Conservation (phyloP, 495 filamentous ascomycete genomes). For the Neohortaea acidophila region DNA sequence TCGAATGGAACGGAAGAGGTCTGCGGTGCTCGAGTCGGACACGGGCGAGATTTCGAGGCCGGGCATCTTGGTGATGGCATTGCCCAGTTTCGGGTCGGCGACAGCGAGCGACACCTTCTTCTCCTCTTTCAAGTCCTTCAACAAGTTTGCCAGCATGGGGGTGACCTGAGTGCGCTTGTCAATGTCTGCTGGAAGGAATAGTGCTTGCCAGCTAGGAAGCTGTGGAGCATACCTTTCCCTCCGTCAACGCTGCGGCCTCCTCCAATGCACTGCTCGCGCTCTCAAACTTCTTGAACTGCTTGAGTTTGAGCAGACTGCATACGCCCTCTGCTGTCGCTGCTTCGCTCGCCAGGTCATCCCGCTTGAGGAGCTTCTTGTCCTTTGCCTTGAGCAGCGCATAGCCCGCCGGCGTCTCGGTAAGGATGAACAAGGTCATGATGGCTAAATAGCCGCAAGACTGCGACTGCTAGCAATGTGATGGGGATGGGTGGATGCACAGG, state of each 20-base stretch:
- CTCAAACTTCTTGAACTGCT: constrained; percentile 93
- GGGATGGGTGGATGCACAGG: too few relatives aligned
- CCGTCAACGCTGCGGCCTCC: constrained; percentile 72
- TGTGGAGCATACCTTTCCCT: constrained; percentile 47
- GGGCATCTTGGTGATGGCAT: constrained; percentile 84
- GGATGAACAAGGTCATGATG: constrained; percentile 28
- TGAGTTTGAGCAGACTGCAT: constrained; percentile 79
- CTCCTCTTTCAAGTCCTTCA: constrained; percentile 89
- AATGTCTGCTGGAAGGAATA: too few relatives aligned
- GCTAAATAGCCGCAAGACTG: not conserved
- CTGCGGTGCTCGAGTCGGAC: constrained; percentile 70
- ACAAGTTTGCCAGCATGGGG: constrained; percentile 65
- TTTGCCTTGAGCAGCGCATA: constrained; percentile 96
- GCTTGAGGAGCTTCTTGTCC: constrained; percentile 93
- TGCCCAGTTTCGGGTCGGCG: constrained; percentile 84
- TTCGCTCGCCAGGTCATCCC: constrained; percentile 58
- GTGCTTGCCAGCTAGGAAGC: too few relatives aligned
- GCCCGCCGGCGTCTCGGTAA: constrained; percentile 86
- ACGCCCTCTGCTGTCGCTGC: constrained; percentile 69
- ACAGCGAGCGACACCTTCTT: constrained; percentile 93
- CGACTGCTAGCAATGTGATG: not conserved
- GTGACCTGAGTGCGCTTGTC: constrained; percentile 41
- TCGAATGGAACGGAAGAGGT: constrained; percentile 86
- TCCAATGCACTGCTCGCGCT: constrained; percentile 74
- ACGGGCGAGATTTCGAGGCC: constrained; percentile 69